Evolutionary conservation across 225 moss, liverwort and hornwort species (phyloP).

Genomic region (Rhytidiadelphus loreus): DNA sequence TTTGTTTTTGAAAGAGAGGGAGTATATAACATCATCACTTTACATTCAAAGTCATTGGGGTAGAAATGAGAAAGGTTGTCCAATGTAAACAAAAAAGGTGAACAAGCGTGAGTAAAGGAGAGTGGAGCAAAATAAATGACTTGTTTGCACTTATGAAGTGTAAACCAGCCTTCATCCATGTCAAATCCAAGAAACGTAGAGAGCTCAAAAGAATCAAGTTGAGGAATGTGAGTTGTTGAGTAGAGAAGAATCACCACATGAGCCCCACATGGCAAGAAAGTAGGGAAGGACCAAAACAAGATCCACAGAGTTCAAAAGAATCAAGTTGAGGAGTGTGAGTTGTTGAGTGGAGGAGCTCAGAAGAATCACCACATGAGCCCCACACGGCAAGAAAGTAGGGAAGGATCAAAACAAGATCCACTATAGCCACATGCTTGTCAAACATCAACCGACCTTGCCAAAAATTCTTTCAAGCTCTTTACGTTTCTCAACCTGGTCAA

Average conservation of each 20-base stretch:
- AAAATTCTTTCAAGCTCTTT: too few species aligned
- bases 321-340: neutral
- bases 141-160: neutral
- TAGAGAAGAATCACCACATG: neutral
- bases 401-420: too few species aligned
- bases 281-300: too few species aligned
- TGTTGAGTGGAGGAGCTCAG: too few species aligned
- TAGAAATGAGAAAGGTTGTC: neutral
- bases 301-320: rapidly evolving
- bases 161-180: neutral
- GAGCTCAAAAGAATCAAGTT: neutral
- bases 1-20: too few species aligned
- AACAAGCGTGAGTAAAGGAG: too few species aligned
- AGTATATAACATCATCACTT: neutral
- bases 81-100: neutral
- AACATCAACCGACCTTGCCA: too few species aligned
- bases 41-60: neutral
- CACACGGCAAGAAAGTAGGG: rapidly evolving
- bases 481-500: too few species aligned
- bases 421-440: too few species aligned
- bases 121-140: neutral
- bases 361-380: neutral
- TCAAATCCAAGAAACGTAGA: neutral
- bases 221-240: neutral
- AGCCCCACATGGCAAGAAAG: rapidly evolving